phyloP scores from a whole-genome alignment of 2,329 filamentous ascomycete genomes.

The Dactylellina sp. region DNA sequence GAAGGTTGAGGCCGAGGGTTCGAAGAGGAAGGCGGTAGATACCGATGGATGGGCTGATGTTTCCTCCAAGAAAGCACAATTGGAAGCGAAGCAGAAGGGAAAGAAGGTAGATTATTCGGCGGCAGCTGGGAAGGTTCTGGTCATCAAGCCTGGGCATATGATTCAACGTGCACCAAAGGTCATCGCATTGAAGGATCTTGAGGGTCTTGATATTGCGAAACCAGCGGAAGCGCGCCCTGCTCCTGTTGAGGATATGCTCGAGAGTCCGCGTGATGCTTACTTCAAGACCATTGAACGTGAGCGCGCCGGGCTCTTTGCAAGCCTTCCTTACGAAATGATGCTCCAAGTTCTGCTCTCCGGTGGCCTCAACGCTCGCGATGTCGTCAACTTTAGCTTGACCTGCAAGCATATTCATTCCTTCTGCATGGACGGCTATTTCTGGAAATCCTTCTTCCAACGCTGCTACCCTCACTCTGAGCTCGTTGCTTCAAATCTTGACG shows the following conservation, averaged over 20 bases:
- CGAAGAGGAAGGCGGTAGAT: conserved; percentile 35
- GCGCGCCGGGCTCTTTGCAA: conserved; percentile 38
- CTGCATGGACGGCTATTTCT: conserved; percentile 54
- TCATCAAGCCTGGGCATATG: conserved; percentile 49
- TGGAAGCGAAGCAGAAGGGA: conserved; percentile 8
- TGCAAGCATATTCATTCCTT: conserved; percentile 48
- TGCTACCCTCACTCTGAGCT: conserved; percentile 38
- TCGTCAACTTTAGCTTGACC: conserved; percentile 38
- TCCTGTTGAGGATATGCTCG: conserved; percentile 6
- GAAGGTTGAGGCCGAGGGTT: background rate
- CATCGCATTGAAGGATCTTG: conserved; percentile 31
- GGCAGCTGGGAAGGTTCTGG: conserved; percentile 45
- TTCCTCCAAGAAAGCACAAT: conserved; percentile 14
- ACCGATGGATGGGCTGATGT: conserved; percentile 33
- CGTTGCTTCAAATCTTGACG: conserved; percentile 42
- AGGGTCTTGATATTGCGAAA: conserved; percentile 15
- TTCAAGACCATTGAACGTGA: conserved; percentile 33
- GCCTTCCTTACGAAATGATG: conserved; percentile 53
- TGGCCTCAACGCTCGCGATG: conserved; percentile 26
- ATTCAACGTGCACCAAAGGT: conserved; percentile 32
- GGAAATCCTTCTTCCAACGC: conserved; percentile 53
- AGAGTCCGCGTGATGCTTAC: conserved; percentile 23
- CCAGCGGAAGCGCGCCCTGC: conserved; percentile 30
- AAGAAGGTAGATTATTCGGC: conserved; percentile 27
- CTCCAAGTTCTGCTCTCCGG: conserved; percentile 49